Evolutionary conservation across 1,139 yeast genomes (phyloP), one percentile per base, ranked within the genome.

Genomic region (Yamadazyma buinensis): DNA sequence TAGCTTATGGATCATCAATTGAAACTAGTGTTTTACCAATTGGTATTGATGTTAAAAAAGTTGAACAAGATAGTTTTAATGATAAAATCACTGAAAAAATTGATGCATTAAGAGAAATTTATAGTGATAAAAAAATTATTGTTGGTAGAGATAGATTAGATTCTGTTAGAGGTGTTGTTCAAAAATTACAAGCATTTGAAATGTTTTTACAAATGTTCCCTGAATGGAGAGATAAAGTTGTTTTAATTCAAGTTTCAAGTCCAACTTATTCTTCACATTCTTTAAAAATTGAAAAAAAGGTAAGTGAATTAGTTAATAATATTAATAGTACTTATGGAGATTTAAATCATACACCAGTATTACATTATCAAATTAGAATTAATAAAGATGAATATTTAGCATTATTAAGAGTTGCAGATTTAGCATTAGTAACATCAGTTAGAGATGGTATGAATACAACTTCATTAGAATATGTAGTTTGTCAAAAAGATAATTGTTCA

Each of bases 391-490:
- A 92, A 57, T 94, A 92, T 56, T 68, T 85, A 43, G 96, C 97
- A 0, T 64, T 94, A 36, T 66, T 92, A 40, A 70, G 95, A 43
- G 92, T 80, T 11, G 97, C 97, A 0, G 97, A 92, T 54, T 64
- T 92, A 46, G 92, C 95, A 15, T 64, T 92, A 39, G 85, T 87
- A 42, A 87, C 97, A 0, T 82, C 95, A 3, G 83, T 90, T 21
- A 78, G 98, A 54, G 98, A 92, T 54, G 97, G 97, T 38, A 88
- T 92, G 86, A 92, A 88, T 60, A 88, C 97, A 10, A 92, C 97
- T 0, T 85, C 96, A 0, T 64, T 90, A 43, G 98, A 92, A 57
- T 92, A 80, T 57, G 95, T 90, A 27, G 79, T 90, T 22, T 84
- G 96, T 48, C 97, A 94, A 59, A 79, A 84, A 51, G 63, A 75